Conservation (phyloP, 192 early-diverging fungal genomes). For the Gonapodya prolifera region DNA sequence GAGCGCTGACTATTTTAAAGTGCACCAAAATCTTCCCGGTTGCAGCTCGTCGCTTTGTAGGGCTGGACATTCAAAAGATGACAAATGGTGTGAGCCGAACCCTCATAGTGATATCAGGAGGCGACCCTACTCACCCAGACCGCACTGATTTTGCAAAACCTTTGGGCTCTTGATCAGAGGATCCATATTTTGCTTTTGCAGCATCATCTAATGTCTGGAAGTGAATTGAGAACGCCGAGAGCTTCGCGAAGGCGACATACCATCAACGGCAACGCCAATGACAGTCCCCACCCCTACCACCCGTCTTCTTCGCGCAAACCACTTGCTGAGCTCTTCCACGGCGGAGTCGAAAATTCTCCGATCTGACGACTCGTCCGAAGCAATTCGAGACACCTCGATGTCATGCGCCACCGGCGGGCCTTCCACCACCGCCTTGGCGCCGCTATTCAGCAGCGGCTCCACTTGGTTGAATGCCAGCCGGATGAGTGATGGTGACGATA, state of each 20-base stretch:
- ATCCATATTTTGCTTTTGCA: conserved; percentile 25
- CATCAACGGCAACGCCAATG: conserved; percentile 48
- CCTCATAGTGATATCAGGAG: conserved; percentile 13
- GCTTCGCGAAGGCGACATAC: too few species aligned
- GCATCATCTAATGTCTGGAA: conserved; percentile 26
- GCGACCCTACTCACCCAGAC: not conserved
- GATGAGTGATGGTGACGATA: conserved; percentile 17
- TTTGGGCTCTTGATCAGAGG: conserved; percentile 23
- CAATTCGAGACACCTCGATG: conserved; percentile 51
- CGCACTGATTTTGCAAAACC: conserved; percentile 11
- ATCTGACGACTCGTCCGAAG: conserved; percentile 45
- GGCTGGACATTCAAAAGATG: not conserved
- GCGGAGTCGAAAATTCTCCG: conserved; percentile 41
- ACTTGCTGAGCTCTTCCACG: conserved; percentile 41
- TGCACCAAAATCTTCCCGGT: not conserved
- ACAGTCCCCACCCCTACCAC: conserved; percentile 59
- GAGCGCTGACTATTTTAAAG: not conserved
- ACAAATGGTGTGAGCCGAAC: not conserved
- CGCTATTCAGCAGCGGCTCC: conserved; percentile 1
- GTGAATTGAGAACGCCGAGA: conserved; percentile 9
- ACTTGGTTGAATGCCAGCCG: conserved; percentile 8
- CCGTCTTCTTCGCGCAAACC: conserved; percentile 48
- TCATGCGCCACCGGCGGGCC: conserved; percentile 37
- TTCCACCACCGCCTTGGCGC: conserved; percentile 18
- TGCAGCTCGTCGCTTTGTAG: not conserved